A percentile compares a stretch with the other conserved stretches of the same genome.
phyloP scores from a whole-genome alignment of 352 stramenopile genomes.

The Globisporangium abappressorium region DNA sequence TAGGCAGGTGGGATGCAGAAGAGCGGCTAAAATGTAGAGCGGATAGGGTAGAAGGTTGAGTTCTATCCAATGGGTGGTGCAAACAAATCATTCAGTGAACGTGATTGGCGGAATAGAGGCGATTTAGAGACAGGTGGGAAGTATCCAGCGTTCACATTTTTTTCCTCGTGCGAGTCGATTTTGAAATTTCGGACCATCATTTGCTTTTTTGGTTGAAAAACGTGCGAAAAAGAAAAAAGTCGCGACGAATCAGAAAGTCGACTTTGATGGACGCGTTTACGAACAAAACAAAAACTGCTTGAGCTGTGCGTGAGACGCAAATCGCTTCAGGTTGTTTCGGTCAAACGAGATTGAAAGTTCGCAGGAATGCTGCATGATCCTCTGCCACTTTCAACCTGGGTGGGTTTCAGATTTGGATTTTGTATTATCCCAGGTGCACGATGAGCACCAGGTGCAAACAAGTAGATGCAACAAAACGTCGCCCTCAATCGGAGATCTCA shows the following conservation, averaged over 20 bases:
- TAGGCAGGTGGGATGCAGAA: background rate
- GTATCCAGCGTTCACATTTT: background rate
- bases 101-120: background rate
- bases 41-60: background rate
- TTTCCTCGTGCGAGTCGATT: background rate
- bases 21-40: background rate
- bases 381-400: background rate
- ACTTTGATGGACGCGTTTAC: background rate
- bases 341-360: background rate
- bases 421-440: background rate
- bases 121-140: background rate
- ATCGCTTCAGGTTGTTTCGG: too few relatives aligned
- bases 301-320: too few relatives aligned
- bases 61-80: background rate
- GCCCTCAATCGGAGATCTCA: background rate
- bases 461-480: background rate
- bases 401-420: background rate
- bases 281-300: background rate
- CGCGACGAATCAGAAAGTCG: constrained; percentile 8
- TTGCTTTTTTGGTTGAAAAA: background rate
- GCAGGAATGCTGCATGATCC: too few relatives aligned
- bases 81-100: background rate
- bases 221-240: constrained; percentile 1
- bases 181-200: constrained; percentile 2
- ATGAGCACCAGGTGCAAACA: background rate